Base-by-base conservation (phyloP, 352 stramenopile species). In the Globisporangium iwayamae region DNA sequence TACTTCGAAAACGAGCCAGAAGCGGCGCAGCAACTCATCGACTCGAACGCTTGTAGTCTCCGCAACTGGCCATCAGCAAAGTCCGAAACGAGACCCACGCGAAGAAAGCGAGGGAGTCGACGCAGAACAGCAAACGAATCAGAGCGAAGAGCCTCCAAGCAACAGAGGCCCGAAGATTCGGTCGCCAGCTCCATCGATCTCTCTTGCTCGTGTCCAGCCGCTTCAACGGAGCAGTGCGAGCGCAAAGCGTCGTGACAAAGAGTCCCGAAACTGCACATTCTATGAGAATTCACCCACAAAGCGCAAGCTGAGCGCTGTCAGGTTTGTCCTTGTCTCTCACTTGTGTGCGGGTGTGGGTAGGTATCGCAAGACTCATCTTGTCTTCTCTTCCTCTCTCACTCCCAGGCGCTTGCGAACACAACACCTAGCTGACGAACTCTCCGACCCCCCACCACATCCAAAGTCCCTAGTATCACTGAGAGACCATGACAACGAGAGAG, bases 231-330 rank as follows among this genome's bases (percentile, higher is more conserved):
- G 13, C 9, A 16, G 5, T 28, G 8, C 50, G 14, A 41, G 1
- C 7, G 16, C 30, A 41, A 56, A 28, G 51, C 30, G 51, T 6
- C 16, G 16, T 41, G 16, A 30, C 30, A 34, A 18, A 28, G 8
- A 10, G 1, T 56, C 51, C 20, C n/a, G 18, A 14, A 28, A 38
- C 3, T 36, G 20, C 25, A 41, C 5, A 5, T 43, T 50, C 18
- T 67, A 60, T 4, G 67, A 70, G 13, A 55, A 58, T 34, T 76
- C 69, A 11, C 62, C 66, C 5, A 67, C 66, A 14, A 81, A 81
- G 60, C 64, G 66, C 16, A 76, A 58, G 41, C 36, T 71, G 45
- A 56, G 36, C 7, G 60, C 56, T 39, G 59, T 74, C 43, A 71
- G 73, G 75, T 84, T 65, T 32, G 60, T 28, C 0, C 14, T 50